These are phyloP conservation scores for Cutaneotrichosporon cavernicola DNA, from an alignment of 1,284 basidiomycete genomes.

Conservation along the genomic window DNA sequence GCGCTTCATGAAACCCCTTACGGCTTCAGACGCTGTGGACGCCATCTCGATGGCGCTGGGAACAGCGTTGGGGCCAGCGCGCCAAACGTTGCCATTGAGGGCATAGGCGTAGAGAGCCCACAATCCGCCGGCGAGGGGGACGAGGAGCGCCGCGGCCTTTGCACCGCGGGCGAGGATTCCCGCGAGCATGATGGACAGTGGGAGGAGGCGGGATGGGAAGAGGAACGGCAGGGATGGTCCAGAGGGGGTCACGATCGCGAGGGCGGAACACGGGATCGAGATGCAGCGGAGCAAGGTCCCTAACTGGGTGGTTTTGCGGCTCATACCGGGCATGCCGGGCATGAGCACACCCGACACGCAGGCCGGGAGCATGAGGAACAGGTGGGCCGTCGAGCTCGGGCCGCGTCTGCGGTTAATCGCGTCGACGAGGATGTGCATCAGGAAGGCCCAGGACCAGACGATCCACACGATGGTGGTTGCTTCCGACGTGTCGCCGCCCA, in stretches of 20 bases:
- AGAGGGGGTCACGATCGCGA: conserved; percentile 23
- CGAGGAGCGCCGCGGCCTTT: conserved; percentile 23
- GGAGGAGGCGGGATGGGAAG: conserved; percentile 22
- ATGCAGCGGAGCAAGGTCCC: conserved; percentile 18
- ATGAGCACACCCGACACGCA: conserved; percentile 21
- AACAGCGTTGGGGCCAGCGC: conserved; percentile 7
- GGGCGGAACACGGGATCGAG: conserved; percentile 22
- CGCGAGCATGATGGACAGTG: conserved; percentile 22
- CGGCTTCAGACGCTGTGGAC: not conserved
- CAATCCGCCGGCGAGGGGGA: conserved; percentile 19
- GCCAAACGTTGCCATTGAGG: conserved; percentile 26
- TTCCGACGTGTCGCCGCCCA: conserved; percentile 16
- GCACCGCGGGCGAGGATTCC: conserved; percentile 28
- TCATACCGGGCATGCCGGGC: not conserved
- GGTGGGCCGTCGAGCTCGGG: conserved; percentile 17
- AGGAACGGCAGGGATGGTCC: conserved; percentile 22
- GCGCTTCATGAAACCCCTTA: not conserved
- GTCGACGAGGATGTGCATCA: conserved; percentile 22
- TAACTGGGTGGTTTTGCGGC: not conserved
- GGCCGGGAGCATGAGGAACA: conserved; percentile 24
- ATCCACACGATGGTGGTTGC: conserved; percentile 23
- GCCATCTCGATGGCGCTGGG: not conserved
- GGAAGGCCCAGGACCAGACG: conserved; percentile 23
- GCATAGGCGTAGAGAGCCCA: conserved; percentile 27
- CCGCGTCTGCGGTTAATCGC: conserved; percentile 19